phyloP scores from a whole-genome alignment of 176 grass and related monocot species.

The Aegilops speltoides region DNA sequence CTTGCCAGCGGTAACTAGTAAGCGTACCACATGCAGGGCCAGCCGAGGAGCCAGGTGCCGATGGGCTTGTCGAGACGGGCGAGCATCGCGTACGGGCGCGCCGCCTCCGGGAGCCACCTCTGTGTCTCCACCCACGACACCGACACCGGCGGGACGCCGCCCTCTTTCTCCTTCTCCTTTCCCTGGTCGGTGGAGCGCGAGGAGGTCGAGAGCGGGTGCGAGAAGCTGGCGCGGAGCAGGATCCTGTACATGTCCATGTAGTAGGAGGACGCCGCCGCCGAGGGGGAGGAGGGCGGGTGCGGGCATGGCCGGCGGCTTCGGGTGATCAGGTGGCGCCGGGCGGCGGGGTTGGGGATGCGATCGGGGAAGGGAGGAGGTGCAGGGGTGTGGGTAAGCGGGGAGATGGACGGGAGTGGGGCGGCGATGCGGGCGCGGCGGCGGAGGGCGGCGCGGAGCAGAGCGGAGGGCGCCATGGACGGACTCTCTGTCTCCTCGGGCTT shows the following conservation, averaged over 20 bases:
- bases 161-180: background rate
- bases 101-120: conserved; percentile 51
- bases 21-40: conserved; percentile 85
- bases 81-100: conserved; percentile 68
- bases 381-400: background rate
- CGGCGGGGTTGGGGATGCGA: background rate
- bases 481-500: no score
- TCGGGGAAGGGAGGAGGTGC: background rate
- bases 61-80: conserved; percentile 83
- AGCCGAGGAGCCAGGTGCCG: conserved; percentile 69
- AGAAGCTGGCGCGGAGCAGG: background rate
- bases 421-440: conserved; percentile 15
- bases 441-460: conserved; percentile 41
- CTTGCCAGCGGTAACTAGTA: background rate
- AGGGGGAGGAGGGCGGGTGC: background rate
- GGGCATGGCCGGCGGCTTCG: background rate
- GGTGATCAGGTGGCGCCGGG: conserved; percentile 15
- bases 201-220: conserved; percentile 14
- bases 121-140: conserved; percentile 49
- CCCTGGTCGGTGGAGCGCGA: background rate
- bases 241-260: background rate
- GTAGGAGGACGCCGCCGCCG: background rate
- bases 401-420: background rate
- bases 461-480: background rate
- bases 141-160: no score